phyloP scores from a whole-genome alignment of 1,284 basidiomycete genomes.

The Binderoboletus segoi region DNA sequence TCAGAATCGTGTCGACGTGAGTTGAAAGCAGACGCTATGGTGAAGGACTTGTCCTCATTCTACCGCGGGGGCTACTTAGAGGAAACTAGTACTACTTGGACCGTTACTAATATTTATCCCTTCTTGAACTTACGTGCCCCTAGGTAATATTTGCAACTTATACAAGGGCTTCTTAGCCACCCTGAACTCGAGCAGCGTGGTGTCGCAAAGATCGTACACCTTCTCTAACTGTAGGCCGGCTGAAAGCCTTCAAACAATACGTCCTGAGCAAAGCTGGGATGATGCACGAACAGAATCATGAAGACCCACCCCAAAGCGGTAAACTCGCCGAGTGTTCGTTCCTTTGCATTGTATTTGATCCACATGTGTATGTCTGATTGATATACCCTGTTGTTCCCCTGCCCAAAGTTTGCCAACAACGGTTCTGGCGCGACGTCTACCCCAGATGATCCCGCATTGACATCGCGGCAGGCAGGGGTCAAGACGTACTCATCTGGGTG shows the following conservation, averaged over 20 bases:
- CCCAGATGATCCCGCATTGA: conserved; percentile 10
- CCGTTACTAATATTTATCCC: too few relatives aligned
- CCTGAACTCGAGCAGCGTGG: neutral
- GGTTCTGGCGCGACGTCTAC: conserved; percentile 32
- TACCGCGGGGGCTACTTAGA: too few relatives aligned
- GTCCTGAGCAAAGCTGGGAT: neutral
- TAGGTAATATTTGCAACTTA: too few relatives aligned
- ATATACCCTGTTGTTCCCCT: conserved; percentile 27
- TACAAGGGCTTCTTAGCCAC: too few relatives aligned
- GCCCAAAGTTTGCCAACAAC: conserved; percentile 34
- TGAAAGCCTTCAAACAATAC: conserved; percentile 10
- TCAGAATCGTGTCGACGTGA: too few relatives aligned
- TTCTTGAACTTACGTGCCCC: too few relatives aligned
- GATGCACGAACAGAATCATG: neutral
- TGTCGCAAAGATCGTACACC: conserved; percentile 12
- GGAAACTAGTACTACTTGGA: too few relatives aligned
- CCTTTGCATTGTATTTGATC: conserved; percentile 29
- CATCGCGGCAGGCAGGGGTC: conserved; percentile 6
- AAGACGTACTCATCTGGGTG: conserved; percentile 27
- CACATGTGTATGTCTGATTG: conserved; percentile 35
- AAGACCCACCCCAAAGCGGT: conserved; percentile 23
- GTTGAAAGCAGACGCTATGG: too few relatives aligned
- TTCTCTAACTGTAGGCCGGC: conserved; percentile 27
- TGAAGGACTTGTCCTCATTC: too few relatives aligned
- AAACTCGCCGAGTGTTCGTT: conserved; percentile 27